Evolutionary conservation across 441 rosid genomes (phyloP).

Genomic region (Eutrema salsugineum): DNA sequence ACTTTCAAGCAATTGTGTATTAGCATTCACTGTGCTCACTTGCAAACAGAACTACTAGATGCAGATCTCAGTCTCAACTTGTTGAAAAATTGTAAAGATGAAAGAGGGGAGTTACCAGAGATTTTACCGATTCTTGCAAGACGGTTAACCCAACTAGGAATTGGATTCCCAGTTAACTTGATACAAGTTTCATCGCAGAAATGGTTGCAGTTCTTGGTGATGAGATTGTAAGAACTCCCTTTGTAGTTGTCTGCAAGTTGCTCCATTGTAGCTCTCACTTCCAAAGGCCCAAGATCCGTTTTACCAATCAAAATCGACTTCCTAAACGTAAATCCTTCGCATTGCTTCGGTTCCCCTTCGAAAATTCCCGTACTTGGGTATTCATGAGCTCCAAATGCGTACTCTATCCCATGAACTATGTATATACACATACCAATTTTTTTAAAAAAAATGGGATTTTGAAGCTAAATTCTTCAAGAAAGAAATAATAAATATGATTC

Average conservation of each 20-base stretch:
- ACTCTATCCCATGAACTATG: constrained; percentile 85
- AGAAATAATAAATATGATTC: not conserved
- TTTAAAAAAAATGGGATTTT: not conserved
- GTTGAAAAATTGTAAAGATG: not conserved
- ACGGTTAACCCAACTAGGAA: constrained; percentile 96
- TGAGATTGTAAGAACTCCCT: constrained; percentile 90
- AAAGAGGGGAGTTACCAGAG: constrained; percentile 21
- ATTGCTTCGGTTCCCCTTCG: constrained; percentile 85
- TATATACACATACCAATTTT: no score
- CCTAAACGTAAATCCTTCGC: constrained; percentile 86
- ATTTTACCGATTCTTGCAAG: constrained; percentile 89
- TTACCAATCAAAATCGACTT: constrained; percentile 83
- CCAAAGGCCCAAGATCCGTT: constrained; percentile 63
- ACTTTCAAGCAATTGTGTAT: not conserved
- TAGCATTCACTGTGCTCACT: not conserved
- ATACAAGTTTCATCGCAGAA: constrained; percentile 91
- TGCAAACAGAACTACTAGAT: not conserved
- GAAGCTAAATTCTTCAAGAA: not conserved
- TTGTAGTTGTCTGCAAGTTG: constrained; percentile 61
- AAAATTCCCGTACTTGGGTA: constrained; percentile 89
- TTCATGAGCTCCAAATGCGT: constrained; percentile 97
- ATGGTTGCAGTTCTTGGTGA: constrained; percentile 96
- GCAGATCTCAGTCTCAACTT: not conserved
- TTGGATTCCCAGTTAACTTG: constrained; percentile 73
- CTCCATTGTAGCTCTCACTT: constrained; percentile 81